Conservation (phyloP, 2,329 filamentous ascomycete species). For the Aspergillus sp. region DNA sequence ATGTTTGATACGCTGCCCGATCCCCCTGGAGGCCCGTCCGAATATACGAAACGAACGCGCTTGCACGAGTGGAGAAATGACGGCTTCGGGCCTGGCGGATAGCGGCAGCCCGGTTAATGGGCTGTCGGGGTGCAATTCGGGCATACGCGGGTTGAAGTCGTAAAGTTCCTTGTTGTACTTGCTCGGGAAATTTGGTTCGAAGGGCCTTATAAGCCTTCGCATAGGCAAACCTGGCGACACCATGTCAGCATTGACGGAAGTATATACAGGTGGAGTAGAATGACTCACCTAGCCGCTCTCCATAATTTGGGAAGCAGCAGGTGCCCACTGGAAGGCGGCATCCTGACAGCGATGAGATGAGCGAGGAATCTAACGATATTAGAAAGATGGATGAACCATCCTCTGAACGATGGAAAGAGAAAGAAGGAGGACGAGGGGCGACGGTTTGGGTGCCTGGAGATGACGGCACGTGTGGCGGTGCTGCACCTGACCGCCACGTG, state of each 20-base stretch:
- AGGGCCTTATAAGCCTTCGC: constrained; percentile 46
- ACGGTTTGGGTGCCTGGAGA: constrained; percentile 26
- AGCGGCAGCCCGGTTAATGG: constrained; percentile 59
- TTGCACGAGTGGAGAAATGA: constrained; percentile 58
- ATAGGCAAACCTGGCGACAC: constrained; percentile 42
- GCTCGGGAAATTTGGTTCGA: constrained; percentile 42
- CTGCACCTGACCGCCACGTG: constrained; percentile 20
- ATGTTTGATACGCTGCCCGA: constrained; percentile 54
- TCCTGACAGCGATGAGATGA: constrained; percentile 24
- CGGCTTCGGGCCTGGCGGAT: constrained; percentile 64
- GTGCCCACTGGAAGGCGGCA: constrained; percentile 50
- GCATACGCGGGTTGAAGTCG: constrained; percentile 60
- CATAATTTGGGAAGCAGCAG: constrained; percentile 50
- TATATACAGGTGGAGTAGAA: constrained; percentile 7
- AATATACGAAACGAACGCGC: constrained; percentile 51
- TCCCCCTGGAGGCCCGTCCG: constrained; percentile 44
- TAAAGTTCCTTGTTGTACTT: constrained; percentile 37
- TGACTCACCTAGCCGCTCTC: constrained; percentile 46
- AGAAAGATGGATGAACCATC: constrained; percentile 18
- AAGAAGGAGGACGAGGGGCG: constrained; percentile 11
- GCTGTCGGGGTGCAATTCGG: constrained; percentile 56
- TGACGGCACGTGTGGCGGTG: constrained; percentile 20
- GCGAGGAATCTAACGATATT: constrained; percentile 5
- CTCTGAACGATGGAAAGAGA: constrained; percentile 10
- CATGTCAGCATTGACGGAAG: constrained; percentile 20